A percentile compares a stretch with the other conserved stretches of the same genome.
These are phyloP conservation scores for Dryadomyces sulphureus DNA, from an alignment of 2,329 filamentous ascomycete species.

Conservation along the genomic window DNA sequence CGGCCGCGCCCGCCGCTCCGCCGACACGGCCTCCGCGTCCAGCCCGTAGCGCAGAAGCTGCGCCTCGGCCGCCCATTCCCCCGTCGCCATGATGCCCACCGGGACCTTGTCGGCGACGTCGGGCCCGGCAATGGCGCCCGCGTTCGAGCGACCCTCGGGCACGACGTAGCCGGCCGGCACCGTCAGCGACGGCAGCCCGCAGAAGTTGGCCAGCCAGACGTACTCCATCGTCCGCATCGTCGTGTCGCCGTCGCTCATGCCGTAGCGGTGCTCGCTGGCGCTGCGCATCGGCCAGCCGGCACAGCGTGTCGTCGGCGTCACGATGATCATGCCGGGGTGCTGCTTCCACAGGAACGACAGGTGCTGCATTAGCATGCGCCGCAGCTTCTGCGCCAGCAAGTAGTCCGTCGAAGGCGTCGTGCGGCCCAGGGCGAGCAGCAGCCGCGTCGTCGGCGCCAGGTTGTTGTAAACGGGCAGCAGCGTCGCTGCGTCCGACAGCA, in stretches of 20 bases:
- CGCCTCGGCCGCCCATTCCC: constrained; percentile 38
- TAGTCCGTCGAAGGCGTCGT: constrained; percentile 52
- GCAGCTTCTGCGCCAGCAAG: constrained; percentile 53
- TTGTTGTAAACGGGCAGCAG: constrained; percentile 26
- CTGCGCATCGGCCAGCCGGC: constrained; percentile 27
- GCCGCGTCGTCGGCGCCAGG: constrained; percentile 46
- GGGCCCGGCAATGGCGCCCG: constrained; percentile 18
- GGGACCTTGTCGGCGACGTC: constrained; percentile 27
- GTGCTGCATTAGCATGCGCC: constrained; percentile 55
- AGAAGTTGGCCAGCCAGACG: constrained; percentile 36
- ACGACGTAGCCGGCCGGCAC: constrained; percentile 29
- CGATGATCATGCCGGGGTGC: constrained; percentile 54
- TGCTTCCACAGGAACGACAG: constrained; percentile 49
- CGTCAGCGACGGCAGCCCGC: constrained; percentile 29
- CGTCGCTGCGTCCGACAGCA: constrained; percentile 46
- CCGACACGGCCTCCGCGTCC: constrained; percentile 27
- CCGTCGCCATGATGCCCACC: constrained; percentile 39
- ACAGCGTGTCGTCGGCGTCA: constrained; percentile 50
- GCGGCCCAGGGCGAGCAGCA: constrained; percentile 49
- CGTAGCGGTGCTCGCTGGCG: constrained; percentile 21
- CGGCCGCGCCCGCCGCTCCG: constrained; percentile 19
- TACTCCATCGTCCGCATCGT: constrained; percentile 33
- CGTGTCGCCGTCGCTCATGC: constrained; percentile 29
- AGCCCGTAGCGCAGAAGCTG: constrained; percentile 31
- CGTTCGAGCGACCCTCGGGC: constrained; percentile 18